Evolutionary conservation across 805 yeast species (phyloP).

Genomic region (Monosporozyma siamensis): DNA sequence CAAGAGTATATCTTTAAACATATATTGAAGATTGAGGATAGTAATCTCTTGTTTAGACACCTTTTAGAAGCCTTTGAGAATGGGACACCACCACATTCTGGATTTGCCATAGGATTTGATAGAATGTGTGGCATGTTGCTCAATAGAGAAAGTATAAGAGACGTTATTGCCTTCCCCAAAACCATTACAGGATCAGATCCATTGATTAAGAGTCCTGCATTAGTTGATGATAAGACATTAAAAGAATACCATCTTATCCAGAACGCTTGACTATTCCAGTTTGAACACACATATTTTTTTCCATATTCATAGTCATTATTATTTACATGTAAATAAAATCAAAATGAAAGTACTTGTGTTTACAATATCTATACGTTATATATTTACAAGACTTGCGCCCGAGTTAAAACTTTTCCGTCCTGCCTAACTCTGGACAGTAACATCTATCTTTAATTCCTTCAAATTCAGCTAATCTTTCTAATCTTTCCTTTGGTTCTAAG

Average conservation of each 20-base stretch:
- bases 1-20: conserved; percentile 65
- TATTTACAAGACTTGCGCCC: not conserved
- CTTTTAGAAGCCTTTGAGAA: conserved; percentile 66
- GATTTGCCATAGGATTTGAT: conserved; percentile 91
- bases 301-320: not conserved
- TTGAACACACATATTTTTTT: too few relatives aligned
- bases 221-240: conserved; percentile 43
- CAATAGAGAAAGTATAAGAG: conserved; percentile 72
- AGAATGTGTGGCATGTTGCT: conserved; percentile 83
- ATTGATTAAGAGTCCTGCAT: conserved; percentile 78
- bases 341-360: not conserved
- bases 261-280: not conserved
- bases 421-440: conserved; percentile 67
- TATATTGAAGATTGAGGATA: conserved; percentile 50
- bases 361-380: not conserved
- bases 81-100: conserved; percentile 99
- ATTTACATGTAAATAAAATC: conserved; percentile 1
- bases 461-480: conserved; percentile 42
- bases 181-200: conserved; percentile 81
- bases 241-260: conserved; percentile 38
- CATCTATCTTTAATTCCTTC: conserved; percentile 30
- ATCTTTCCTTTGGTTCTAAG: conserved; percentile 63
- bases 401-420: conserved; percentile 43
- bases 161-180: conserved; percentile 94
- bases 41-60: conserved; percentile 72